Percentiles rank a stretch among this genome's conserved stretches.
phyloP scores from a whole-genome alignment of 768 basidiomycete genomes.

The Calocybe gangraenosa region DNA sequence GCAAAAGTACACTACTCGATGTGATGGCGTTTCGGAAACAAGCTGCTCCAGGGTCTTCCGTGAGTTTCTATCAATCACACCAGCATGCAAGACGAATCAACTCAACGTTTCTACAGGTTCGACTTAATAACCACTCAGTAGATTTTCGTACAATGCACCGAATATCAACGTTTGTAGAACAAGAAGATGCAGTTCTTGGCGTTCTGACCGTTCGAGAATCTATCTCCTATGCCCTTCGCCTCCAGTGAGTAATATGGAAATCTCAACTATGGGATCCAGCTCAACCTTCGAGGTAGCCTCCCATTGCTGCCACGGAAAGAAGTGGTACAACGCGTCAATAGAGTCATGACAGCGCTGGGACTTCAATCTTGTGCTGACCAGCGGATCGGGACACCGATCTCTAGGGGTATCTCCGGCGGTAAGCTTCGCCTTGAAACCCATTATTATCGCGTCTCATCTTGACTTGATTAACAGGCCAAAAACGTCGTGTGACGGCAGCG shows the following conservation, averaged over 20 bases:
- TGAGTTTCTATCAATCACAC: slow-evolving; percentile 15
- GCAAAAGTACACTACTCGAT: slow-evolving; percentile 43
- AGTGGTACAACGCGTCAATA: slow-evolving; percentile 36
- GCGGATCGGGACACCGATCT: slow-evolving; percentile 53
- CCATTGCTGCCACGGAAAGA: slow-evolving; percentile 32
- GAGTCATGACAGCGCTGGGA: slow-evolving; percentile 43
- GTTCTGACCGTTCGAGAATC: slow-evolving; percentile 56
- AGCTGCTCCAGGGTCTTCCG: slow-evolving; percentile 24
- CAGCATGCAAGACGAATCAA: background rate
- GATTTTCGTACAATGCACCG: slow-evolving; percentile 27
- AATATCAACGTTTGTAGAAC: slow-evolving; percentile 52
- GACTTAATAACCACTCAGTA: slow-evolving; percentile 28
- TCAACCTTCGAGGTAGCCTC: slow-evolving; percentile 20
- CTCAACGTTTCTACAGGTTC: slow-evolving; percentile 18
- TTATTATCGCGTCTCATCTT: background rate
- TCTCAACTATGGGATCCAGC: background rate
- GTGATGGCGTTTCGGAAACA: slow-evolving; percentile 39
- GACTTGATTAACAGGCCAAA: slow-evolving; percentile 39
- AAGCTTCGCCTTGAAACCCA: slow-evolving; percentile 1
- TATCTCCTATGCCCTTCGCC: slow-evolving; percentile 44
- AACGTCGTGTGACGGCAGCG: slow-evolving; percentile 57
- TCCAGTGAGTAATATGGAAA: slow-evolving; percentile 32
- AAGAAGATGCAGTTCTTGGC: slow-evolving; percentile 56
- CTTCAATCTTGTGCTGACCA: slow-evolving; percentile 43
- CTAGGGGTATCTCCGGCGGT: slow-evolving; percentile 58